Base-by-base conservation (phyloP, 495 filamentous ascomycete species). In the Xanthoparmelia taractica region DNA sequence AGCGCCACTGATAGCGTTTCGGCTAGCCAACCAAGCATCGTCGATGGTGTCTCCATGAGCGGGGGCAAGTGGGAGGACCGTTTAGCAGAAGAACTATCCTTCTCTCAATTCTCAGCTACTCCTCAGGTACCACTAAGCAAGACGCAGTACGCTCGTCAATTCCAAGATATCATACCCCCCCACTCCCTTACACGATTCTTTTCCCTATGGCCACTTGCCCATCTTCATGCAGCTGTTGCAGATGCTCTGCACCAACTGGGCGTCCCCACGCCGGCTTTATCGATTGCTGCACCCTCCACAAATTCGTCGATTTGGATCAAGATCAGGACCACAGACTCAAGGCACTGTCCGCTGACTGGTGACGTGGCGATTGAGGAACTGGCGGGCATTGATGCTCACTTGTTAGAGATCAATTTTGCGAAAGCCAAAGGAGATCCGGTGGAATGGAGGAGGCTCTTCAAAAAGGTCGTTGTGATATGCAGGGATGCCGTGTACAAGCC, bases 361-460 rank as follows among this genome's bases (percentile, higher is more conserved):
- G 89, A 91, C 67, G 85, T 97, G 43, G 73, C 92, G 18, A 82
- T 97, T 29, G 90, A 95, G 70, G 83, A 79, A 71, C 82, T 90
- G 58, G 75, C 77, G 5, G 83, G 80, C 61, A 68, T 67, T 3
- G 73, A 75, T 23, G 74, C 73, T 59, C 82, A 84, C 69, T 69
- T 96, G 60, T 78, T 93, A 54, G 91, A 97, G 75, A 88, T 96
- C 15, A 80, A 90, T 62, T 97, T 99, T 73, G 82, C 96, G 66
- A 99, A 99, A 75, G 82, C 87, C 45, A 95, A 95, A 76, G 94
- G 95, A 17, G 94, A 99, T 79, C 95, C 95, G 15, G 74, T 99
- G 37, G 94, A 97, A 80, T 99, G 94, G 94, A 81, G 94, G 61
- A 81, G 94, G 58, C 93, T 99, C 71, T 99, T 99, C 80, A 99